These are phyloP conservation scores for Nicotiana attenuata DNA, from an alignment of 257 asterid species.

Conservation along the genomic window DNA sequence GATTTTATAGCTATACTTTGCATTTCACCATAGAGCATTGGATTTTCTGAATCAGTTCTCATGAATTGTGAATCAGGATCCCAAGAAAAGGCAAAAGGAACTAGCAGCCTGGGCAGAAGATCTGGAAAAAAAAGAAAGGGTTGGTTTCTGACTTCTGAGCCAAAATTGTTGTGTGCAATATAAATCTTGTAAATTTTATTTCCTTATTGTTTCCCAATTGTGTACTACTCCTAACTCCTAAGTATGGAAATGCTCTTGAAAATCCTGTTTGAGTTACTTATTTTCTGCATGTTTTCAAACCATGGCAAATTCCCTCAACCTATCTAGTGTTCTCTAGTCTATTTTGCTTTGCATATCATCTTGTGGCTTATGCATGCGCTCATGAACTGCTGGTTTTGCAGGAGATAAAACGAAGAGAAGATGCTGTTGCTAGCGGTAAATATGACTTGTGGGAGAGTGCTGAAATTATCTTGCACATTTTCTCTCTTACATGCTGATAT, in stretches of 20 bases:
- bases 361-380: slow-evolving; percentile 14
- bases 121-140: slow-evolving; percentile 83
- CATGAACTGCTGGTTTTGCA: slow-evolving; percentile 19
- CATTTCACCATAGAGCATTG: slow-evolving; percentile 5
- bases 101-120: slow-evolving; percentile 86
- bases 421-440: slow-evolving; percentile 57
- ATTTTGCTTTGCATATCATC: not conserved
- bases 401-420: slow-evolving; percentile 68
- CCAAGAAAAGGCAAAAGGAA: slow-evolving; percentile 72
- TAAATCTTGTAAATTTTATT: not conserved
- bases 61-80: slow-evolving; percentile 46
- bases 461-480: not conserved
- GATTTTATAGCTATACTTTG: not conserved
- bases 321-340: not conserved
- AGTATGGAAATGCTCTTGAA: too few species aligned
- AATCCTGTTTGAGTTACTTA: too few species aligned
- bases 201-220: too few species aligned
- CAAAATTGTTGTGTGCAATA: not conserved
- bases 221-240: too few species aligned
- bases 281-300: too few species aligned
- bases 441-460: not conserved
- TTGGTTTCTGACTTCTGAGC: slow-evolving; percentile 22
- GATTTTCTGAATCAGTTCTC: slow-evolving; percentile 6
- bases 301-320: not conserved
- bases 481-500: not conserved